Evolutionary conservation across 768 basidiomycete genomes (phyloP).

Genomic region (Kwoniella europaea): DNA sequence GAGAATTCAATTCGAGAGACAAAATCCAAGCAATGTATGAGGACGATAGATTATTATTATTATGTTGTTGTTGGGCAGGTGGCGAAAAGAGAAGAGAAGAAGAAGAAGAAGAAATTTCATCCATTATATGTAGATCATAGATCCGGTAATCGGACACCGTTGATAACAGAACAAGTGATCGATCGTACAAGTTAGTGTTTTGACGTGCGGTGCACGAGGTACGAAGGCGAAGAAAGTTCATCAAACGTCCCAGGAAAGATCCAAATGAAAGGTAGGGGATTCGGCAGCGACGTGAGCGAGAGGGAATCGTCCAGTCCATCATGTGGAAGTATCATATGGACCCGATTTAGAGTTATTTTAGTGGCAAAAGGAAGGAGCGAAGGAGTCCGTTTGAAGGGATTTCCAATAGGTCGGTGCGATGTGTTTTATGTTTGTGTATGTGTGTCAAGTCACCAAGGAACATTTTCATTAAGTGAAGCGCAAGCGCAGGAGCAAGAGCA

Average conservation of each 20-base stretch:
- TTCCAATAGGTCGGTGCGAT: conserved; percentile 1
- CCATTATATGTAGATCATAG: neutral
- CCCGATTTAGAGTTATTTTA: neutral
- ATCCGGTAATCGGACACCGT: conserved; percentile 1
- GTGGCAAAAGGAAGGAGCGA: neutral
- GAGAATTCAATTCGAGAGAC: neutral
- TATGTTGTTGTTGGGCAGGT: neutral
- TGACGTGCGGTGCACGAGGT: conserved; percentile 1
- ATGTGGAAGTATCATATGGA: neutral
- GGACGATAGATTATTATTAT: neutral
- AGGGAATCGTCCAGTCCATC: neutral
- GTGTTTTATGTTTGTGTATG: conserved; percentile 3
- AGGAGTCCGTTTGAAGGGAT: neutral
- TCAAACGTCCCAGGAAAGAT: neutral
- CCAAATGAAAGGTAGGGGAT: conserved; percentile 5
- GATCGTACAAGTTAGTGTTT: neutral
- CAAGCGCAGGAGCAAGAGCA: neutral
- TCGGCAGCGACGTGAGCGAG: too few species aligned
- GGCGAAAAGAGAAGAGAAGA: neutral
- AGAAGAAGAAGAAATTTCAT: neutral
- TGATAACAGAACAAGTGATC: neutral
- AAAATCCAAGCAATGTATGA: neutral
- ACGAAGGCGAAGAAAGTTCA: neutral
- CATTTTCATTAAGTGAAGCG: neutral
- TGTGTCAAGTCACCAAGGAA: neutral